Evolutionary conservation across 164 flowering plant genomes (phyloP).

Genomic region (Tetrastigma voinierianum): DNA sequence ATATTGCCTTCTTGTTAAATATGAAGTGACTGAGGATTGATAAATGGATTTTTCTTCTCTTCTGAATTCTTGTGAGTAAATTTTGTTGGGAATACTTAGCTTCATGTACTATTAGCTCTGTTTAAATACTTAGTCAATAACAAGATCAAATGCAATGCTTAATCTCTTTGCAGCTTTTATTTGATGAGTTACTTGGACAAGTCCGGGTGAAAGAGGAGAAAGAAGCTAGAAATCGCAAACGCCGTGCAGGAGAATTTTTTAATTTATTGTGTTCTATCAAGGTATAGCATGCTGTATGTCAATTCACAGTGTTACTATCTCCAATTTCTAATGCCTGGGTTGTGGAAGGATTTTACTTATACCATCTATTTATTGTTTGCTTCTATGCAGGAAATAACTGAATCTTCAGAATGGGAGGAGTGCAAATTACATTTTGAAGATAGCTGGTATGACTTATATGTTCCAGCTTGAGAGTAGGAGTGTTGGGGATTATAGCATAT

Average conservation of each 20-base stretch:
- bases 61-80: no score
- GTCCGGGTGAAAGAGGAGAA: slow-evolving; percentile 33
- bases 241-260: slow-evolving; percentile 25
- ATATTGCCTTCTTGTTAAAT: no score
- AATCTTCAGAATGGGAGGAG: slow-evolving; percentile 34
- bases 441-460: slow-evolving; percentile 24
- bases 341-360: not conserved
- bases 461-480: no score
- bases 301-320: not conserved
- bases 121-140: no score
- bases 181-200: slow-evolving; percentile 31
- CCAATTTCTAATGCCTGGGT: not conserved
- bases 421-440: slow-evolving; percentile 22
- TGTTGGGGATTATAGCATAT: no score
- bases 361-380: not conserved
- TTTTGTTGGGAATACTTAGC: no score
- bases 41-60: no score
- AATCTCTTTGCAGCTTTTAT: slow-evolving; percentile 22
- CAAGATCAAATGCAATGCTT: no score
- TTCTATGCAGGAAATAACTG: slow-evolving; percentile 26
- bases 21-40: no score
- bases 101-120: no score
- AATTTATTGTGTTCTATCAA: slow-evolving; percentile 19
- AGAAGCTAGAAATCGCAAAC: slow-evolving; percentile 35
- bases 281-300: slow-evolving; percentile 13